Conservation (phyloP, 2,329 filamentous ascomycete species). For the Pestalotiopsis sp. region DNA sequence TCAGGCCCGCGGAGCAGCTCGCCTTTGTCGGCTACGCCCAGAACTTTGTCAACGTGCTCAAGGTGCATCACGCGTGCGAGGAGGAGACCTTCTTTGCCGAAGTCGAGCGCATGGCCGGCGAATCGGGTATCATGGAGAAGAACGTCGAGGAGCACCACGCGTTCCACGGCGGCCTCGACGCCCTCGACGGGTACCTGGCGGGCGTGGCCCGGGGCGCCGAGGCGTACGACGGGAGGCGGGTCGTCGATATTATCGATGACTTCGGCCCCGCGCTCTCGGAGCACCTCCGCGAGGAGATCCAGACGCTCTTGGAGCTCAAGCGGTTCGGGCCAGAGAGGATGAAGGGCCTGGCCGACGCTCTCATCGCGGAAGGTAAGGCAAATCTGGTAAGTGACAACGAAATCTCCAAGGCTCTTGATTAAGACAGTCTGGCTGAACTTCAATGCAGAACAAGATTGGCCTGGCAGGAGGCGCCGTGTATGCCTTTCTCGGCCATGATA, state of each 20-base stretch:
- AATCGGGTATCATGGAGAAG: constrained; percentile 40
- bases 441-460: constrained; percentile 5
- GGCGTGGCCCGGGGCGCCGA: constrained; percentile 29
- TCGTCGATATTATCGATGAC: constrained; percentile 35
- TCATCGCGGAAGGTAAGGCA: background rate
- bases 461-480: background rate
- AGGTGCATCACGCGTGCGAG: constrained; percentile 42
- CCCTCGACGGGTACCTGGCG: constrained; percentile 34
- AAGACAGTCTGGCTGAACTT: background rate
- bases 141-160: constrained; percentile 44
- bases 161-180: constrained; percentile 39
- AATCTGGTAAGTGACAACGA: background rate
- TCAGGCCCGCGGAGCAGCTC: constrained; percentile 35
- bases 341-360: background rate
- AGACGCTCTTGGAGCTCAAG: constrained; percentile 35
- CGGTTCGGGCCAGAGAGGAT: constrained; percentile 22
- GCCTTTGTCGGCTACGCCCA: constrained; percentile 36
- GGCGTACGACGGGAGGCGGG: constrained; percentile 33
- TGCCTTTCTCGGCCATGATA: constrained; percentile 3
- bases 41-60: constrained; percentile 33
- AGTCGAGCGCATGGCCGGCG: constrained; percentile 37
- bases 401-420: background rate
- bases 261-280: constrained; percentile 37
- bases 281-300: constrained; percentile 44
- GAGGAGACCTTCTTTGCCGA: constrained; percentile 41